phyloP scores from a whole-genome alignment of 2,329 filamentous ascomycete genomes.

The Pseudopyrenochaeta lycopersici region DNA sequence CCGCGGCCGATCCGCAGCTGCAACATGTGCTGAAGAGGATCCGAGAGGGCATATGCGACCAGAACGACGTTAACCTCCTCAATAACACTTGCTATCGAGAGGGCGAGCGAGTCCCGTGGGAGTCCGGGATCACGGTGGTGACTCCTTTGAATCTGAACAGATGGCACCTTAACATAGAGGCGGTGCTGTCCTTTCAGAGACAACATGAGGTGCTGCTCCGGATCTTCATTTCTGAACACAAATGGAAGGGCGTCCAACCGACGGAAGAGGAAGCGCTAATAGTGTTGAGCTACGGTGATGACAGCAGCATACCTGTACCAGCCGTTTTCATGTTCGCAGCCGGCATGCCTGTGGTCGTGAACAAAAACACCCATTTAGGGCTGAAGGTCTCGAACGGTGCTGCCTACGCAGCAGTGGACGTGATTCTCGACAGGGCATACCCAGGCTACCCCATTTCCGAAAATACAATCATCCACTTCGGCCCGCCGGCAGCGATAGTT shows the following conservation, averaged over 20 bases:
- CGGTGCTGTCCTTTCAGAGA: constrained; percentile 4
- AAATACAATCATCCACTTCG: no score
- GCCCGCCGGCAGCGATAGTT: no score
- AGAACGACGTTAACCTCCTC: constrained; percentile 1
- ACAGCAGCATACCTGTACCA: constrained; percentile 2
- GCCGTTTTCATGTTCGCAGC: constrained; percentile 8
- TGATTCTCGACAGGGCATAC: background rate
- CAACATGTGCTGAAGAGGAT: background rate
- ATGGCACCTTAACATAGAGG: constrained; percentile 9
- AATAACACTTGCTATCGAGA: constrained; percentile 2
- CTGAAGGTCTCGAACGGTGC: constrained; percentile 11
- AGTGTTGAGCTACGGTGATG: constrained; percentile 10
- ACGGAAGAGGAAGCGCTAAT: constrained; percentile 13
- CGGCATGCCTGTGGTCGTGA: constrained; percentile 9
- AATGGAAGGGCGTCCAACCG: constrained; percentile 9
- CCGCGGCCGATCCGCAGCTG: background rate
- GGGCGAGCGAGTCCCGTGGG: background rate
- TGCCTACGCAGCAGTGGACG: constrained; percentile 4
- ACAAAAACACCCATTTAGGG: constrained; percentile 10
- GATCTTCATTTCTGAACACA: constrained; percentile 10
- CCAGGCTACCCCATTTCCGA: no score
- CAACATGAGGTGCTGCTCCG: constrained; percentile 5
- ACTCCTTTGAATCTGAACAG: constrained; percentile 6
- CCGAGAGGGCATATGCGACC: background rate
- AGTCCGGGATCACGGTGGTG: constrained; percentile 5